Base-by-base conservation (phyloP, 139 green algal genomes). In the Tetraselmis striata region DNA sequence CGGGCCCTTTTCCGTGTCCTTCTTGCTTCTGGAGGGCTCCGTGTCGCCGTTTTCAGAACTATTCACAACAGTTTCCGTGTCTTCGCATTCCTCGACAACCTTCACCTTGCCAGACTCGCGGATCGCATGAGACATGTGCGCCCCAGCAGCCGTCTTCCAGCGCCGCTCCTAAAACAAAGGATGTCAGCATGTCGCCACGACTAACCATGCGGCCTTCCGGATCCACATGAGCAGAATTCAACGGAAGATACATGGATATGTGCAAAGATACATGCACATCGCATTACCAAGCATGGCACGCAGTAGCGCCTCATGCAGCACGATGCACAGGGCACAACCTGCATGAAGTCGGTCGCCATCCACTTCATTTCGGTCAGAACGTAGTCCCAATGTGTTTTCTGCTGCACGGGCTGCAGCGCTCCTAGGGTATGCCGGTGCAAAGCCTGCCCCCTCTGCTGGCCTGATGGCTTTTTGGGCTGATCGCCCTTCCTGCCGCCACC, bases 261-360 rank as follows among this genome's bases (percentile, higher is more conserved):
- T n/a, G n/a, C n/a, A n/a, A n/a, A n/a, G n/a, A n/a, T n/a, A n/a
- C n/a, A n/a, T n/a, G n/a, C n/a, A n/a, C n/a, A n/a, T n/a, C n/a
- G n/a, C n/a, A n/a, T n/a, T n/a, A n/a, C n/a, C n/a, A n/a, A n/a
- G n/a, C n/a, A n/a, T n/a, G n/a, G n/a, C n/a, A n/a, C n/a, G n/a
- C n/a, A n/a, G n/a, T n/a, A n/a, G n/a, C n/a, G n/a, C n/a, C n/a
- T n/a, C n/a, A n/a, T n/a, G n/a, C n/a, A n/a, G n/a, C n/a, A n/a
- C n/a, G n/a, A n/a, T n/a, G n/a, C n/a, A n/a, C n/a, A n/a, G n/a
- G n/a, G n/a, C n/a, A n/a, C n/a, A n/a, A 84, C 87, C 84, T 92
- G 86, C 1, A 84, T 84, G 77, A 96, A 87, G 83, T 96, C 92
- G 1, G 84, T 81, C 1, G 88, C 84, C 82, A 96, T 79, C 92